Conservation (phyloP, 257 asterid genomes). For the Apocynum venetum region DNA sequence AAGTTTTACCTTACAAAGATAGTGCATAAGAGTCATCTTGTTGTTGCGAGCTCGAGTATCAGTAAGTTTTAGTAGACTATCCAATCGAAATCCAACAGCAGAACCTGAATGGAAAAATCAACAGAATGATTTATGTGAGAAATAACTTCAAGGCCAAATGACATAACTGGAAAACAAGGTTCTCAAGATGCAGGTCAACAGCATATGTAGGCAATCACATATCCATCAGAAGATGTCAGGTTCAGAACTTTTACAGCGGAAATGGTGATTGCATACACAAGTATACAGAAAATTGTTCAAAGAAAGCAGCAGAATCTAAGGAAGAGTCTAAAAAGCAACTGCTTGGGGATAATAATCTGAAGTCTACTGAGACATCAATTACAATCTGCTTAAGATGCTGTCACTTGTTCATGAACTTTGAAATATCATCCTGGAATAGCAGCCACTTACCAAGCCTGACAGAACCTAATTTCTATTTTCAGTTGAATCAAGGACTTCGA, state of each 20-base stretch:
- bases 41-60: slow-evolving; percentile 81
- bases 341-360: not conserved
- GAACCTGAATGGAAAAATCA: slow-evolving; percentile 44
- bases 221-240: not conserved
- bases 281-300: not conserved
- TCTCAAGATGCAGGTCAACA: not conserved
- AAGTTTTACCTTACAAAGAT: slow-evolving; percentile 70
- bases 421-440: not conserved
- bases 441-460: not conserved
- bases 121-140: not conserved
- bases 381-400: not conserved
- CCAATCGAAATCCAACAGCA: slow-evolving; percentile 89
- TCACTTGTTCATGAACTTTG: not conserved
- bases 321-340: not conserved
- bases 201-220: not conserved
- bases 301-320: not conserved
- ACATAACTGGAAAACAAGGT: not conserved
- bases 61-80: slow-evolving; percentile 81
- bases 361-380: not conserved
- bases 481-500: not conserved
- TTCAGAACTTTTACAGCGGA: not conserved
- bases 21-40: slow-evolving; percentile 86
- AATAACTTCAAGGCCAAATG: not conserved
- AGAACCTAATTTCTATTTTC: not conserved
- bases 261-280: not conserved